Percentiles rank a stretch among this genome's conserved stretches.
Conservation (phyloP, 2,329 filamentous ascomycete species). For the Alternaria triticimaculans region DNA sequence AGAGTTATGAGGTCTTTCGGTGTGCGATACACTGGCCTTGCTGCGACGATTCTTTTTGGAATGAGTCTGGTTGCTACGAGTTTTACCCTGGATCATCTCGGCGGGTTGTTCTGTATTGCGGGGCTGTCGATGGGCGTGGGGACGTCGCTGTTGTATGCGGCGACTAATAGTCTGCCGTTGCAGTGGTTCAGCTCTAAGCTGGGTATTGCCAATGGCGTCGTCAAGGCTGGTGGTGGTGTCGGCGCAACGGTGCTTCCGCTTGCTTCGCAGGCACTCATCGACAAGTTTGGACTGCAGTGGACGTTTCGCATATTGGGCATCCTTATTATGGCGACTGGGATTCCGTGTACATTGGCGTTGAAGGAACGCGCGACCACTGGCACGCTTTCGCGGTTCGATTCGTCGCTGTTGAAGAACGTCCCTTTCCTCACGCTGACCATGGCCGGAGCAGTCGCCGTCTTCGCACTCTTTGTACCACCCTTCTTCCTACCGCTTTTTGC, state of each 20-base stretch:
- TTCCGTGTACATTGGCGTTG: constrained; percentile 33
- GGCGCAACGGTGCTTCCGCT: constrained; percentile 34
- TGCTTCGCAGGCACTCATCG: constrained; percentile 31
- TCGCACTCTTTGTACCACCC: constrained; percentile 35
- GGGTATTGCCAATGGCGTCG: constrained; percentile 36
- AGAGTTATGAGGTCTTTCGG: constrained; percentile 60
- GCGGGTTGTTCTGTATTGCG: not conserved
- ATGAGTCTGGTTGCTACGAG: constrained; percentile 57
- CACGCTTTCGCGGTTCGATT: constrained; percentile 35
- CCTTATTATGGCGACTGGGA: constrained; percentile 19
- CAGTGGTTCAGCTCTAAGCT: constrained; percentile 38
- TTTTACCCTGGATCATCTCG: constrained; percentile 46
- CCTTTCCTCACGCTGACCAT: constrained; percentile 34
- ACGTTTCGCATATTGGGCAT: not conserved
- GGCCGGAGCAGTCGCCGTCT: constrained; percentile 34
- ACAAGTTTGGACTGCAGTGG: constrained; percentile 28
- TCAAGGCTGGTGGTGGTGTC: constrained; percentile 39
- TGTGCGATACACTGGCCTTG: constrained; percentile 53
- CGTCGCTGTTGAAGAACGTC: constrained; percentile 20
- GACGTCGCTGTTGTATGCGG: constrained; percentile 54
- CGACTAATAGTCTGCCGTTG: constrained; percentile 27
- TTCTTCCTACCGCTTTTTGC: not conserved
- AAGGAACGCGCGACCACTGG: constrained; percentile 32
- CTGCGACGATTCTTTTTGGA: constrained; percentile 60
- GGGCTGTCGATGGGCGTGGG: constrained; percentile 57